Base-by-base conservation (phyloP, 306 rosid species). In the Castanea sativa region DNA sequence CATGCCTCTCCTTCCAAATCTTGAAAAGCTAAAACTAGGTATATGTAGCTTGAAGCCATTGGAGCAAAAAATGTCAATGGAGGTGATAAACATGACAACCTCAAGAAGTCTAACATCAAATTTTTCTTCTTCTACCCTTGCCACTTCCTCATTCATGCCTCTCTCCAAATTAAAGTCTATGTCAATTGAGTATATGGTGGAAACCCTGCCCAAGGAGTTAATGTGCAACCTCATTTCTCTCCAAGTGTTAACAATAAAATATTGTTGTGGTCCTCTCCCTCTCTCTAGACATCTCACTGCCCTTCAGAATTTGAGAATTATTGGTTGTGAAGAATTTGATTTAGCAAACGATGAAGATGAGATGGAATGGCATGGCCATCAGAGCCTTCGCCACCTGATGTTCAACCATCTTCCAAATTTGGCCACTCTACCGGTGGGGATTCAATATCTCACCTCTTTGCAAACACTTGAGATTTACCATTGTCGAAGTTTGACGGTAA, bases 1-100 rank as follows among this genome's bases (percentile, higher is more conserved):
- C 38, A 76, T 76, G 73, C 85, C 85, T 59, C 38, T 76, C 15
- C 12, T 49, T 49, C 53, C 53, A 49, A 11, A 49, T 49, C 53
- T 49, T 13, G 53, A 49, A 49, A 49, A 49, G 53, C 53, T 49
- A 13, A 49, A 49, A 10, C 16, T 49, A 5, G 53, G 15, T 49
- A 49, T 13, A 49, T 49, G 53, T 49, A 20, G 5, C 1, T 51
- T 38, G 75, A 71, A 64, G 69, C 68, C 64, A 11, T 55, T 77
- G 32, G 15, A 16, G 29, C 63, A 71, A n/a, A 77, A 51, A 33
- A 19, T 67, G 52, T 32, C 10, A 6, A 33, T 35, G 51, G 35
- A 7, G 19, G 19, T 9, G 2, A 9, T 9, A 16, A n/a, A n/a
- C 33, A 3, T 2, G 0, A 6, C 9, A 14, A 25, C 49, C n/a